Base-by-base conservation (phyloP, 1,284 basidiomycete species). In the Cryptococcus sp. region DNA sequence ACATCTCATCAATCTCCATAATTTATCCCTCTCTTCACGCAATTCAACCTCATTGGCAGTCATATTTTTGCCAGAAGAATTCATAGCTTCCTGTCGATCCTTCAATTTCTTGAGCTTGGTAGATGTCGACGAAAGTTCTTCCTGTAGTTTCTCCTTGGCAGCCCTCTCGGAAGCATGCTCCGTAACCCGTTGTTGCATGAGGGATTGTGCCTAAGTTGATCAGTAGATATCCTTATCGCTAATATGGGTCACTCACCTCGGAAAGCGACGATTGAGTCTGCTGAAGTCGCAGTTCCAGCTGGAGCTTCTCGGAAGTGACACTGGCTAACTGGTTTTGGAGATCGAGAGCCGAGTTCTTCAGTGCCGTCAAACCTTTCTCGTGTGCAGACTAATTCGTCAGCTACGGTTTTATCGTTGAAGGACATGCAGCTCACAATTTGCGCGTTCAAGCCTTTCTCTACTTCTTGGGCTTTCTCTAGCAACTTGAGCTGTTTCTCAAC, bases 1-100 rank as follows among this genome's bases (percentile, higher is more conserved):
- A 76, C 96, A 99, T 68, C 90, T 88, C 47, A 98, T 82, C 46
- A 98, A 79, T 73, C 83, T 83, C 91, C 95, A 73, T 59, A 89
- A 82, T 67, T 86, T 84, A 58, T 82, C 83, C 68, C 80, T 79
- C 38, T 80, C 76, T 48, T 79, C 76, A 45, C 77, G 67, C 41
- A 82, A 71, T 13, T 80, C 78, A 58, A 83, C 81, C 58, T 82
- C 80, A 48, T 74, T 78, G 50, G 80, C 79, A 38, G 81, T 67
- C 36, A 68, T 60, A 51, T 64, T 72, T 58, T 61, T 53, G 0
- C 57, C 61, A 15, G 65, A 59, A 36, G 59, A 57, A 23, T 66
- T 61, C 50, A 71, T 60, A 38, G 70, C 63, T 44, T 79, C 71
- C 35, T 76, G 66, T 57, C 71, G 66, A 35, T 72, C 66, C 42